Percentiles rank a stretch among this genome's conserved stretches.
Conservation (phyloP, 495 filamentous ascomycete genomes). For the Penicillium paxilli region DNA sequence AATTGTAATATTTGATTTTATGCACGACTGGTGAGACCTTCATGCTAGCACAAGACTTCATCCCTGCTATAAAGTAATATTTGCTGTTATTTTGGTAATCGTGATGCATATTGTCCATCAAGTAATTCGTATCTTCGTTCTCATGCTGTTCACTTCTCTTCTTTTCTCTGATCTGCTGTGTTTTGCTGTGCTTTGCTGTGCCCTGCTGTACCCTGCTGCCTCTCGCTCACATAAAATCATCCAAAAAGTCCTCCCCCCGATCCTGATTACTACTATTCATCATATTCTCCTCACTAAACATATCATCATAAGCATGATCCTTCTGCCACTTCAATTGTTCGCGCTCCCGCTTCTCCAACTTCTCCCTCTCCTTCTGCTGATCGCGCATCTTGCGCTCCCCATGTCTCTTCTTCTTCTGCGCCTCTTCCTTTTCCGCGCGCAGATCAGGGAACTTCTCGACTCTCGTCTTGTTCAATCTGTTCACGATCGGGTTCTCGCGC, state of each 20-base stretch:
- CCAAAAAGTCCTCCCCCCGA: slow-evolving; percentile 47
- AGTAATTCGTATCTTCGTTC: too few relatives aligned
- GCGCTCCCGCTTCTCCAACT: slow-evolving; percentile 70
- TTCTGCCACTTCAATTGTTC: slow-evolving; percentile 90
- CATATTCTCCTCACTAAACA: slow-evolving; percentile 47
- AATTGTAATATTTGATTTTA: too few relatives aligned
- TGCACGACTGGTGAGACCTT: too few relatives aligned
- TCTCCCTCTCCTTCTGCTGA: slow-evolving; percentile 79
- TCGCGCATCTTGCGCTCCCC: slow-evolving; percentile 66
- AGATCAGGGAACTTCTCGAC: slow-evolving; percentile 84
- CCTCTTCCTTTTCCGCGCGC: slow-evolving; percentile 72
- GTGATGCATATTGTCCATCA: too few relatives aligned
- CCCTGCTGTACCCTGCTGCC: too few relatives aligned
- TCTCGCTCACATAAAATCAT: slow-evolving; percentile 55
- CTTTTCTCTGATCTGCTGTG: too few relatives aligned
- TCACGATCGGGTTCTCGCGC: slow-evolving; percentile 86
- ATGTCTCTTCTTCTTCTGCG: slow-evolving; percentile 64
- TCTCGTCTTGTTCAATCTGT: slow-evolving; percentile 95
- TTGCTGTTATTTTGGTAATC: too few relatives aligned
- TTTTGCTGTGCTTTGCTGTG: too few relatives aligned
- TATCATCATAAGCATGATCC: slow-evolving; percentile 91
- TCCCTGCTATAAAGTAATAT: too few relatives aligned
- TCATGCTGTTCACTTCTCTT: too few relatives aligned
- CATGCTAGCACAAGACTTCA: too few relatives aligned
- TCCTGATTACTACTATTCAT: slow-evolving; percentile 51